Conservation (phyloP, 2,329 filamentous ascomycete genomes). For the Didymella lethalis region DNA sequence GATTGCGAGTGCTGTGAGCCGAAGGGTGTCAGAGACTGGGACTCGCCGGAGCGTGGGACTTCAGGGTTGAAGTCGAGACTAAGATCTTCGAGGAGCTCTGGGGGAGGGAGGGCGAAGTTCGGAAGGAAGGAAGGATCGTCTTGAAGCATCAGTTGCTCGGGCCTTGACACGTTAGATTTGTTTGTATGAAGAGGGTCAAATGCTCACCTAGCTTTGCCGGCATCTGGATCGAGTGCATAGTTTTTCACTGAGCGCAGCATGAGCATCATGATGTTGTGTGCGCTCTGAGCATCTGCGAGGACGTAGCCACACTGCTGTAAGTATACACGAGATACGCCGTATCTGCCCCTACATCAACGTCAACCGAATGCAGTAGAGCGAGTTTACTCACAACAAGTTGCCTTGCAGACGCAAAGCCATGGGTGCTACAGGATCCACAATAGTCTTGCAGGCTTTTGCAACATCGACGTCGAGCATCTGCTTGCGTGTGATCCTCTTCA, state of each 20-base stretch:
- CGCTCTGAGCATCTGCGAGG: constrained; percentile 78
- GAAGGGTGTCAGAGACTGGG: constrained; percentile 51
- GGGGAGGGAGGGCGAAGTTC: constrained; percentile 67
- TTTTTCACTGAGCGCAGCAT: constrained; percentile 67
- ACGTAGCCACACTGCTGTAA: constrained; percentile 87
- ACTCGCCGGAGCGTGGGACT: constrained; percentile 45
- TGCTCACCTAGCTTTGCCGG: constrained; percentile 74
- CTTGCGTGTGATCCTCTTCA: constrained; percentile 80
- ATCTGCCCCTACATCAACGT: constrained; percentile 38
- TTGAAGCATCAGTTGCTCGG: constrained; percentile 75
- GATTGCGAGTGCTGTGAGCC: constrained; percentile 37
- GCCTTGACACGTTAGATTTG: constrained; percentile 58
- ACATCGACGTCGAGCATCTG: constrained; percentile 90
- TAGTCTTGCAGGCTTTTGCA: constrained; percentile 85
- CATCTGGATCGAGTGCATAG: constrained; percentile 72
- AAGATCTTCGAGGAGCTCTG: constrained; percentile 62
- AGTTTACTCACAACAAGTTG: constrained; percentile 72
- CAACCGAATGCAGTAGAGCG: neutral
- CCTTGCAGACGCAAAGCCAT: constrained; percentile 90
- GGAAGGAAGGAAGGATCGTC: constrained; percentile 86
- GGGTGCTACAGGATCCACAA: constrained; percentile 82
- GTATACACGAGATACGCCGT: constrained; percentile 83
- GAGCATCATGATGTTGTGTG: constrained; percentile 74
- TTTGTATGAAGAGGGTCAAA: neutral
- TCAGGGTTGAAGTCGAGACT: constrained; percentile 48